Percentiles rank a stretch among this genome's conserved stretches.
Evolutionary conservation across 2,329 filamentous ascomycete genomes (phyloP).

Genomic region (Colletotrichum plurivorum): DNA sequence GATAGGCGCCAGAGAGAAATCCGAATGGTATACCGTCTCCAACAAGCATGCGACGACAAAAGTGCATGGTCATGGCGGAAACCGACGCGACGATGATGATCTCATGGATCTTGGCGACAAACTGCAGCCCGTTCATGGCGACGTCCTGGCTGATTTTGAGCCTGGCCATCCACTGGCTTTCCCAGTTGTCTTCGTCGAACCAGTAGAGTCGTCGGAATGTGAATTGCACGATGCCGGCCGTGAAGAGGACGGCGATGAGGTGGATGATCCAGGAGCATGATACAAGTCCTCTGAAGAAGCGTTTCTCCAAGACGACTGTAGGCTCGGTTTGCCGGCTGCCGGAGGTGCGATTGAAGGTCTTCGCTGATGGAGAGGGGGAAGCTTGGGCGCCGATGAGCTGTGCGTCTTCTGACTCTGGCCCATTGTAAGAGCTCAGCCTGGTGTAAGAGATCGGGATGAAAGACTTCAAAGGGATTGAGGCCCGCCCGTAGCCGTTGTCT

Average conservation of each 20-base stretch:
- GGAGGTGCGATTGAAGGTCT: no score
- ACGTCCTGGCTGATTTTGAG: neutral
- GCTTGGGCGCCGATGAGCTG: no score
- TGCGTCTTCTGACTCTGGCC: no score
- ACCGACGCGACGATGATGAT: conserved; percentile 3
- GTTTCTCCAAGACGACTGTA: neutral
- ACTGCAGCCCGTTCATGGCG: neutral
- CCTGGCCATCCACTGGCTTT: neutral
- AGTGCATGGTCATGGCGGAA: conserved; percentile 2
- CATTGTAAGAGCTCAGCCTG: no score
- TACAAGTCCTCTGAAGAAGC: neutral
- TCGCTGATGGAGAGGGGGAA: no score
- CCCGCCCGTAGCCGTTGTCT: no score
- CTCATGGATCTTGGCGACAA: conserved; percentile 1
- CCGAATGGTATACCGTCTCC: neutral
- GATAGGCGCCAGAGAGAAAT: neutral
- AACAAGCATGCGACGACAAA: conserved; percentile 3
- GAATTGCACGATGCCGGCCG: neutral
- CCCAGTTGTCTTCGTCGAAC: conserved; percentile 5
- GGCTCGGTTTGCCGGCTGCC: neutral
- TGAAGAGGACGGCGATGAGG: neutral
- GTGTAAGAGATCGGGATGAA: no score
- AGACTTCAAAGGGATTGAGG: no score
- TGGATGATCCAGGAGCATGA: neutral
- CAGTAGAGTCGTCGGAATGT: neutral